A percentile compares a stretch with the other conserved stretches of the same genome.
Conservation (phyloP, 108 stramenopile genomes). For the Skeletonema tropicum region DNA sequence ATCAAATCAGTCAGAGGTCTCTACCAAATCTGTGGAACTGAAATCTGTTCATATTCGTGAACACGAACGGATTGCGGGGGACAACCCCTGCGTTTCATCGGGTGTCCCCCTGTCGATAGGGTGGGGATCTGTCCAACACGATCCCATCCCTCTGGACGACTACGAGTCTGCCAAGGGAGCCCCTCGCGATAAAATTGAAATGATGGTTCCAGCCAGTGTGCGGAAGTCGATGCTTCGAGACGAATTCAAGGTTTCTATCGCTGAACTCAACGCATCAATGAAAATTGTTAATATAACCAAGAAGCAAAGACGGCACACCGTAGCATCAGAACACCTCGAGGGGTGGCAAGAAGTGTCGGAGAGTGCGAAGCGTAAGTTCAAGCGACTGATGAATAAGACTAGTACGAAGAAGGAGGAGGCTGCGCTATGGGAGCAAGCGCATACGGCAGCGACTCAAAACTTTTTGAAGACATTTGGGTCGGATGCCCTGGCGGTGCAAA, state of each 20-base stretch:
- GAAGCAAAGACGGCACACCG: constrained; percentile 28
- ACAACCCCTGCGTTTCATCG: constrained; percentile 51
- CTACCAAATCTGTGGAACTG: not conserved
- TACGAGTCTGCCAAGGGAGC: constrained; percentile 46
- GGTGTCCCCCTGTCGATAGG: constrained; percentile 58
- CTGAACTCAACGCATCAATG: constrained; percentile 40
- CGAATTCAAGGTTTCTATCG: constrained; percentile 35
- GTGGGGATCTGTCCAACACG: constrained; percentile 40
- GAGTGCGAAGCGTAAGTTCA: constrained; percentile 47
- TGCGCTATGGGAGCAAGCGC: constrained; percentile 46
- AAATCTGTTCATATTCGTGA: constrained; percentile 47
- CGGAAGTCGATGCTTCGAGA: constrained; percentile 43
- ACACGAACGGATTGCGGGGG: constrained; percentile 53
- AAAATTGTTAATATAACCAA: constrained; percentile 39
- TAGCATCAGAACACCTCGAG: constrained; percentile 39
- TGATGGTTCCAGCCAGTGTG: constrained; percentile 45
- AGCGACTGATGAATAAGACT: constrained; percentile 27
- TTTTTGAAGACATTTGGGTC: not conserved
- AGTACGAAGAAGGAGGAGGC: constrained; percentile 35
- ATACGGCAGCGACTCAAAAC: constrained; percentile 12
- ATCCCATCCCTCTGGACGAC: constrained; percentile 33
- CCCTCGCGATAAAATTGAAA: constrained; percentile 47
- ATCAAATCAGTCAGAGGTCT: too few species aligned
- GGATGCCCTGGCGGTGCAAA: not conserved
- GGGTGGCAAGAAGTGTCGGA: constrained; percentile 34